Percentiles rank a stretch among this genome's conserved stretches.
Evolutionary conservation across 768 basidiomycete species (phyloP).

Genomic region (Calocybe indica): DNA sequence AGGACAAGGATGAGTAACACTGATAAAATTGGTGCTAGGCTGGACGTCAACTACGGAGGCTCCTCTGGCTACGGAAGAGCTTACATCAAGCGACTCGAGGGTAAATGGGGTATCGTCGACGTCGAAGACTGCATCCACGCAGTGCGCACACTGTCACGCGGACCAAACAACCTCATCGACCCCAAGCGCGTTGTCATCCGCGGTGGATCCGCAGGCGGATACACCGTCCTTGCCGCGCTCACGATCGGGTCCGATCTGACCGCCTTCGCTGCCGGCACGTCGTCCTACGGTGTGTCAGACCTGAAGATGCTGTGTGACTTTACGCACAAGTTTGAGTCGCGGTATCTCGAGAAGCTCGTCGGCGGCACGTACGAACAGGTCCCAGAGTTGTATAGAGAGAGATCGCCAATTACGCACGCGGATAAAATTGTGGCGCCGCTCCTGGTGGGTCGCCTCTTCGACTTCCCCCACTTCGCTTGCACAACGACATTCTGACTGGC

Average conservation of each 20-base stretch:
- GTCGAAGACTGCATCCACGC: conserved; percentile 61
- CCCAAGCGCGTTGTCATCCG: conserved; percentile 58
- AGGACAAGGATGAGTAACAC: background rate
- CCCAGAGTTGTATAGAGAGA: conserved; percentile 51
- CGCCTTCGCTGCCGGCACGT: conserved; percentile 59
- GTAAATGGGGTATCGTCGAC: conserved; percentile 73
- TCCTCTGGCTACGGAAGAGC: conserved; percentile 67
- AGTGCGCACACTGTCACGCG: conserved; percentile 37
- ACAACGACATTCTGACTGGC: background rate
- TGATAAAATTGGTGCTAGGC: conserved; percentile 27
- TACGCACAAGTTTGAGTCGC: conserved; percentile 70
- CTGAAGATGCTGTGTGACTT: conserved; percentile 47
- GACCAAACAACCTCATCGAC: conserved; percentile 53
- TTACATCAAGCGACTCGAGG: conserved; percentile 57
- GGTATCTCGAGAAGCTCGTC: conserved; percentile 55
- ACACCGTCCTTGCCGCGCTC: conserved; percentile 49
- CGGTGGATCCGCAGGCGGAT: conserved; percentile 72
- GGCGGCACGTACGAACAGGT: conserved; percentile 50
- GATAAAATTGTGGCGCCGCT: conserved; percentile 58
- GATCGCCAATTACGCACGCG: conserved; percentile 61
- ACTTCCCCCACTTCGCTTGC: background rate
- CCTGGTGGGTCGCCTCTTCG: conserved; percentile 37
- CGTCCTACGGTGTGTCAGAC: conserved; percentile 67
- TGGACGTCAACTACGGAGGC: conserved; percentile 76
- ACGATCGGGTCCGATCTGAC: conserved; percentile 32